Base-by-base conservation (phyloP, 805 yeast genomes). In the Wickerhamomyces alni region DNA sequence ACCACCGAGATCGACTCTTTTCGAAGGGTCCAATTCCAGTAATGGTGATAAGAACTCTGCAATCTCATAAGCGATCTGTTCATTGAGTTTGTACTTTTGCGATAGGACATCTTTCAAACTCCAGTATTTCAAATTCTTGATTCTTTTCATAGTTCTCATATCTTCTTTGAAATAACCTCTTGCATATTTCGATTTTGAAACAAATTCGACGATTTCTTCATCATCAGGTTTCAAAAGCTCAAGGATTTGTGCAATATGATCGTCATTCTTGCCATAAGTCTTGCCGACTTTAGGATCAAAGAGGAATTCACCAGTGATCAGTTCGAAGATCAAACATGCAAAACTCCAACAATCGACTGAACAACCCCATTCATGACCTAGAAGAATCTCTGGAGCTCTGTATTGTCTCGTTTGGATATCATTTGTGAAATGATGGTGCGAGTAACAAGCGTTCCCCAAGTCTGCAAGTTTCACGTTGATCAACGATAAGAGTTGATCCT, bases 101-200 rank as follows among this genome's bases (percentile, higher is more conserved):
- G 66, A 65, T 35, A 87, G 65, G 3, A 87, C 95, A 41, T 74
- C 77, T 39, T 69, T 66, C 47, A 87, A 68, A 3, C 80, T 74
- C 95, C 96, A 87, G 26, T 80, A 87, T 58, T 82, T 82, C 43
- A 87, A 66, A 54, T 75, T 78, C 39, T 71, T 70, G 42, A 87
- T 87, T 48, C 80, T 72, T 41, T 79, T 72, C 47, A 87, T 61
- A 5, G 71, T 66, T 28, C 63, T 57, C 17, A 59, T 49, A 39
- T 63, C 64, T 15, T 58, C 59, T 42, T 75, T 65, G 48, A 72
- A 71, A 52, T 72, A 78, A 48, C 72, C 72, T 33, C 69, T 75
- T 21, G 62, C 55, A 38, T 62, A 57, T 42, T 59, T 58, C 48
- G 74, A 69, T 41, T 61, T 59, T 31, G 55, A 52, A 21, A 74